Conservation (phyloP, 1,284 basidiomycete genomes). For the Sporisorium reilianum region DNA sequence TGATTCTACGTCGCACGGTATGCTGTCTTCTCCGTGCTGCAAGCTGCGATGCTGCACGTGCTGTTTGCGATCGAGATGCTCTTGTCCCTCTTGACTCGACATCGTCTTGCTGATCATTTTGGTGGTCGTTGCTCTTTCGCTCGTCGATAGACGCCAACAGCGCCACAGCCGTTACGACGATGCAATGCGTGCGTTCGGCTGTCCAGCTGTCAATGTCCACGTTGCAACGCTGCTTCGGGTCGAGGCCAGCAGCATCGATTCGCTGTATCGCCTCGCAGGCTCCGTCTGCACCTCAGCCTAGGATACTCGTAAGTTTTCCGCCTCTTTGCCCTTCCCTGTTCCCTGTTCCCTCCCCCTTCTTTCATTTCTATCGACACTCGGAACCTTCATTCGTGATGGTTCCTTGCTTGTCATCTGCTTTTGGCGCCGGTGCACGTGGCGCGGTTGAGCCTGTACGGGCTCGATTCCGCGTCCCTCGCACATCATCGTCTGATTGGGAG, state of each 20-base stretch:
- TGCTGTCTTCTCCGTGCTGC: background rate
- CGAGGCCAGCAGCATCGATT: background rate
- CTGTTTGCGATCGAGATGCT: constrained; percentile 3
- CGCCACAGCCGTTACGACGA: constrained; percentile 1
- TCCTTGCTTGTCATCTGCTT: background rate
- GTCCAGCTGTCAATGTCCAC: background rate
- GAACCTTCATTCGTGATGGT: background rate
- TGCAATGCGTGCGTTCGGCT: constrained; percentile 19
- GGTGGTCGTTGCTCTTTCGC: background rate
- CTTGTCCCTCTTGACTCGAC: background rate
- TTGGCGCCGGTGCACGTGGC: constrained; percentile 53
- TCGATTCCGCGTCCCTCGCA: constrained; percentile 49
- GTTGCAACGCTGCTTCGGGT: background rate
- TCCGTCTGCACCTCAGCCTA: background rate
- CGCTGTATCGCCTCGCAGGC: constrained; percentile 3
- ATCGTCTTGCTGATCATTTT: constrained; percentile 6
- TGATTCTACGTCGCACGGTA: constrained; percentile 39
- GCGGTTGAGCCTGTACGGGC: constrained; percentile 39
- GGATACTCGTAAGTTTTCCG: constrained; percentile 34
- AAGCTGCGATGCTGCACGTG: background rate
- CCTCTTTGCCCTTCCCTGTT: background rate
- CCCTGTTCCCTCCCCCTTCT: background rate
- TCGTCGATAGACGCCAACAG: background rate
- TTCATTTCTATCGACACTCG: constrained; percentile 2
- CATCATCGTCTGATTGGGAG: constrained; percentile 59